phyloP scores from a whole-genome alignment of 2,329 filamentous ascomycete genomes.

The Hyphodiscus sp. region DNA sequence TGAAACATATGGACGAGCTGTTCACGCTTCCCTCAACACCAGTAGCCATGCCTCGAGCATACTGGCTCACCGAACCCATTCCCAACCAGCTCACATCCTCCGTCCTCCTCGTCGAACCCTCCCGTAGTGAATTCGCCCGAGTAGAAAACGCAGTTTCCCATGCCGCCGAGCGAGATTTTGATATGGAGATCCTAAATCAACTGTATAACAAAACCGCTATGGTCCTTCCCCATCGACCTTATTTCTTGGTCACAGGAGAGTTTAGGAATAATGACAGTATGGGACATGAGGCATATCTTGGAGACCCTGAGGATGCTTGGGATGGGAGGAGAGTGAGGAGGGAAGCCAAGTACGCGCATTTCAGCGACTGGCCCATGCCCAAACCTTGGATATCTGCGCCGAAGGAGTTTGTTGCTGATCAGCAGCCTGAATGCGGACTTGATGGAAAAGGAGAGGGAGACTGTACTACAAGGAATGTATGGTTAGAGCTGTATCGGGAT shows the following conservation, averaged over 20 bases:
- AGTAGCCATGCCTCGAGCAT: conserved; percentile 64
- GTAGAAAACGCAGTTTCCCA: not conserved
- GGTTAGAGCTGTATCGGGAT: not conserved
- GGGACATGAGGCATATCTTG: not conserved
- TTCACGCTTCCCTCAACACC: conserved; percentile 57
- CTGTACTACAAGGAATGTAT: not conserved
- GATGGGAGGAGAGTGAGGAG: not conserved
- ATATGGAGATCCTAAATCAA: not conserved
- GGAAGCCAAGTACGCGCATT: not conserved
- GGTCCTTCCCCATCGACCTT: not conserved
- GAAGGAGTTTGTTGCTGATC: not conserved
- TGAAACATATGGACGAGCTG: conserved; percentile 61
- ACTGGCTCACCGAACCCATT: conserved; percentile 55
- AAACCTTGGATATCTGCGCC: not conserved
- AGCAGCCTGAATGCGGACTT: not conserved
- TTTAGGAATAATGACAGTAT: not conserved
- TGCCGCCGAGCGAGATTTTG: not conserved
- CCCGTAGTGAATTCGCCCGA: not conserved
- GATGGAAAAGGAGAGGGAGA: not conserved
- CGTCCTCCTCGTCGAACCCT: not conserved
- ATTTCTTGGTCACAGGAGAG: not conserved
- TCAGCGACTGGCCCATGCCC: not conserved
- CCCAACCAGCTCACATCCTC: conserved; percentile 35
- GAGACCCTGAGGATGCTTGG: not conserved
- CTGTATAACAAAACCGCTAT: not conserved